Conservation (phyloP, 441 rosid species). For the Pelargonium exstipulatum region DNA sequence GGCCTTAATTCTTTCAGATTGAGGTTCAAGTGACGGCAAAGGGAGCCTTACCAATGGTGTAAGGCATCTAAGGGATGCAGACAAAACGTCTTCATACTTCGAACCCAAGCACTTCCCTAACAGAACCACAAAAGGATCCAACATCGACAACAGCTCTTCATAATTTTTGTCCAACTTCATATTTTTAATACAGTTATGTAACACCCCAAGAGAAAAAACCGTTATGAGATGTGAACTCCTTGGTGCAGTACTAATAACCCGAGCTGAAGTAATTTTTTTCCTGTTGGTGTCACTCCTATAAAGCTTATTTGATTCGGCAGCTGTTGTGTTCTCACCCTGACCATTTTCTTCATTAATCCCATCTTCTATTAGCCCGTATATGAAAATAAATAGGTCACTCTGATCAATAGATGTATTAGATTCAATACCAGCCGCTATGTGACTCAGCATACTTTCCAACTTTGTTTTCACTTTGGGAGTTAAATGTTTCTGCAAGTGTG, state of each 20-base stretch:
- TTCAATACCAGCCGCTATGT: slow-evolving; percentile 78
- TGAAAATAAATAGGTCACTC: slow-evolving; percentile 63
- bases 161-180: slow-evolving; percentile 40
- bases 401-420: slow-evolving; percentile 78
- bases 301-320: slow-evolving; percentile 23
- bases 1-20: slow-evolving; percentile 73
- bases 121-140: slow-evolving; percentile 79
- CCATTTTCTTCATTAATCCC: slow-evolving; percentile 48
- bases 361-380: slow-evolving; percentile 59
- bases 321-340: slow-evolving; percentile 28
- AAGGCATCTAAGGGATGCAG: slow-evolving; percentile 74
- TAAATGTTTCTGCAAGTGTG: slow-evolving; percentile 56
- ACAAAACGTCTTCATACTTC: slow-evolving; percentile 72
- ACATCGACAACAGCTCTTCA: slow-evolving; percentile 50
- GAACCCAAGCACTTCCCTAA: slow-evolving; percentile 74
- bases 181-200: slow-evolving; percentile 51
- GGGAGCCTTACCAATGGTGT: slow-evolving; percentile 64
- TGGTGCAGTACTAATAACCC: slow-evolving; percentile 38
- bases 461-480: slow-evolving; percentile 63
- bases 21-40: slow-evolving; percentile 65
- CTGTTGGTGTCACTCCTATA: slow-evolving; percentile 28
- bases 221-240: slow-evolving; percentile 60
- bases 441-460: slow-evolving; percentile 66
- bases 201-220: slow-evolving; percentile 68
- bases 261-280: slow-evolving; percentile 26